A percentile compares a stretch with the other conserved stretches of the same genome.
Evolutionary conservation across 495 filamentous ascomycete species (phyloP).

Genomic region (Hypoxylon lienhwacheense): DNA sequence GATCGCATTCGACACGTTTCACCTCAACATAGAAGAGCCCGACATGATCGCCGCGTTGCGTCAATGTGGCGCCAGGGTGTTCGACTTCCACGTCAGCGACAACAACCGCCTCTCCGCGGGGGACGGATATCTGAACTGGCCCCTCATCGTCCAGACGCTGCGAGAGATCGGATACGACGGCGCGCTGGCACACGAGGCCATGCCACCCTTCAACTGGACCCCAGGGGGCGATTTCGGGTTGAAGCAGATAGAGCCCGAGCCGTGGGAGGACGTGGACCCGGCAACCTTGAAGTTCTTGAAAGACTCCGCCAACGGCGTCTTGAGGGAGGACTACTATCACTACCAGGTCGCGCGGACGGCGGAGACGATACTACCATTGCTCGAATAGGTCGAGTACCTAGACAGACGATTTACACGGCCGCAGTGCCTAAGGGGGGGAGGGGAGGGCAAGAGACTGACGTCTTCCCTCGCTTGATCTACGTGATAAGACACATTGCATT

Average conservation of each 20-base stretch:
- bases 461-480: too few relatives aligned
- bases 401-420: too few relatives aligned
- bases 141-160: conserved; percentile 25
- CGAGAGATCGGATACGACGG: conserved; percentile 33
- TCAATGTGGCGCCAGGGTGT: conserved; percentile 24
- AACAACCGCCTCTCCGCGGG: conserved; percentile 35
- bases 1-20: conserved; percentile 37
- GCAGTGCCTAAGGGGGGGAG: too few relatives aligned
- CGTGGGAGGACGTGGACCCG: conserved; percentile 25
- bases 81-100: conserved; percentile 36
- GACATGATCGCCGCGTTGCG: conserved; percentile 30
- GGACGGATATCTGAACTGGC: conserved; percentile 34
- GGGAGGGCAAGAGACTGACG: too few relatives aligned
- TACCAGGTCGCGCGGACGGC: conserved; percentile 26
- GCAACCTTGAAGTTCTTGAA: conserved; percentile 34
- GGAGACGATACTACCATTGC: conserved; percentile 30
- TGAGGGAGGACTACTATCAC: conserved; percentile 35
- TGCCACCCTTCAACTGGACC: conserved; percentile 38
- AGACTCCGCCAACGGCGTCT: conserved; percentile 37
- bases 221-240: conserved; percentile 16
- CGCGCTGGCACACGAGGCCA: conserved; percentile 31
- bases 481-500: too few relatives aligned
- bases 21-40: conserved; percentile 36
- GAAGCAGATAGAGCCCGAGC: conserved; percentile 22
- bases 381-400: neutral